Evolutionary conservation across 1,139 yeast species (phyloP).

Genomic region (Kurtzmaniella quercitrusa): DNA sequence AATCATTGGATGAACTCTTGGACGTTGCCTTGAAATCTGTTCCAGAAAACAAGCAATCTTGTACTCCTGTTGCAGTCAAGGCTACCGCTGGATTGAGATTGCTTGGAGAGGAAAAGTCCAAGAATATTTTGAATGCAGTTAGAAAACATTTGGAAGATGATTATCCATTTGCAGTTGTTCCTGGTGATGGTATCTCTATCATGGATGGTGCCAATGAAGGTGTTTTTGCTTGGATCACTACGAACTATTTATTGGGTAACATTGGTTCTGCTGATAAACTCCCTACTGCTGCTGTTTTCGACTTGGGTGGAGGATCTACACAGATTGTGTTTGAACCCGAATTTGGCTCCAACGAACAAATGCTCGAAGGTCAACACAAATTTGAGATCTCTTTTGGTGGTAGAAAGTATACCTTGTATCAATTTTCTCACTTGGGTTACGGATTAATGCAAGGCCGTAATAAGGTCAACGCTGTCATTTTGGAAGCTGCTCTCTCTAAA

Average conservation of each 20-base stretch:
- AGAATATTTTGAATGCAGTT: constrained; percentile 70
- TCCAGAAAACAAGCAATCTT: constrained; percentile 66
- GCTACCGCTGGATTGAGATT: constrained; percentile 97
- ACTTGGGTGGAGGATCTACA: constrained; percentile 97
- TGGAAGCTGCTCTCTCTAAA: constrained; percentile 44
- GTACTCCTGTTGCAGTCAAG: constrained; percentile 93
- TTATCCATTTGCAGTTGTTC: constrained; percentile 88
- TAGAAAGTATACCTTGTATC: constrained; percentile 78
- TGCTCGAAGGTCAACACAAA: constrained; percentile 88
- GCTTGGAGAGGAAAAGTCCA: constrained; percentile 72
- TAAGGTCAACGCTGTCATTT: constrained; percentile 63
- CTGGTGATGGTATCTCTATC: constrained; percentile 78
- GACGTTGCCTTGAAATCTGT: constrained; percentile 69
- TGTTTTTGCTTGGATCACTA: constrained; percentile 98
- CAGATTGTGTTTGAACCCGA: constrained; percentile 97
- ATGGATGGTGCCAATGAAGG: constrained; percentile 98
- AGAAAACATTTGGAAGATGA: constrained; percentile 67
- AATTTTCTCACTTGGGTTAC: constrained; percentile 91
- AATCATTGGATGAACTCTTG: constrained; percentile 76
- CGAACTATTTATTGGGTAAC: constrained; percentile 87
- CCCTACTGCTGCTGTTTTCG: constrained; percentile 95
- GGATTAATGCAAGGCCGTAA: constrained; percentile 94
- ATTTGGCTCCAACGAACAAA: constrained; percentile 50
- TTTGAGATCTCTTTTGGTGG: constrained; percentile 78
- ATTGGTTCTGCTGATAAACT: constrained; percentile 70